Evolutionary conservation across 768 basidiomycete species (phyloP), one percentile per base, ranked within the genome.

Genomic region (Psilocybe cubensis): DNA sequence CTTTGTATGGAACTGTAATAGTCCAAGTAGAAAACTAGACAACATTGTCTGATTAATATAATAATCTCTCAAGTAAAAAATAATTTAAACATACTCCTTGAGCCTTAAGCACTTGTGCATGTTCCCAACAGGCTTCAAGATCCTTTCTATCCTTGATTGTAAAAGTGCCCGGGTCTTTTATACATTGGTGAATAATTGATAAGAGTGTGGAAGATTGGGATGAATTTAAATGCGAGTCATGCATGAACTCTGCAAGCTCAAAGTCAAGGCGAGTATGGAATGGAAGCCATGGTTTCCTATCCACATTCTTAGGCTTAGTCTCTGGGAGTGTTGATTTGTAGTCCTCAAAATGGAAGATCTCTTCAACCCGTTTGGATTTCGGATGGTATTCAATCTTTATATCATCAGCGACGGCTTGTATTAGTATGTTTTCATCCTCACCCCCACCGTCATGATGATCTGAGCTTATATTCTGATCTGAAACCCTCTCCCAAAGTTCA

Each of bases 161-260:
- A 35, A 72, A 63, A 29, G 50, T 21, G 31, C 56, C 56, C 14
- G 18, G 46, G 1, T 53, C 46, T 8, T 58, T n/a, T 1, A 52
- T 29, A 5, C 57, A 47, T 1, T 28, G 42, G 4, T 63, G 53
- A 14, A 73, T 27, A n/a, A 73, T 55, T 2, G 50, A 48, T 21
- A 74, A 52, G 9, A 73, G 54, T 6, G 3, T 18, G 27, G 65
- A 50, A 0, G 59, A 61, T 41, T 70, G 59, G 0, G 9, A 25
- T 21, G 58, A 43, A 23, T 64, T 73, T 25, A 72, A 40, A 11
- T 56, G 48, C 9, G 64, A 52, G 17, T 69, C 52, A 2, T 63
- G 64, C 2, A 56, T 50, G 27, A 73, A 25, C 51, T 72, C 66
- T 0, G 68, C 68, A 40, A 76, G 60, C 24, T 68, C 61, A 54